Evolutionary conservation across 305 asterid species (phyloP), one percentile per base, ranked within the genome.

Genomic region (Fraxinus nigra): DNA sequence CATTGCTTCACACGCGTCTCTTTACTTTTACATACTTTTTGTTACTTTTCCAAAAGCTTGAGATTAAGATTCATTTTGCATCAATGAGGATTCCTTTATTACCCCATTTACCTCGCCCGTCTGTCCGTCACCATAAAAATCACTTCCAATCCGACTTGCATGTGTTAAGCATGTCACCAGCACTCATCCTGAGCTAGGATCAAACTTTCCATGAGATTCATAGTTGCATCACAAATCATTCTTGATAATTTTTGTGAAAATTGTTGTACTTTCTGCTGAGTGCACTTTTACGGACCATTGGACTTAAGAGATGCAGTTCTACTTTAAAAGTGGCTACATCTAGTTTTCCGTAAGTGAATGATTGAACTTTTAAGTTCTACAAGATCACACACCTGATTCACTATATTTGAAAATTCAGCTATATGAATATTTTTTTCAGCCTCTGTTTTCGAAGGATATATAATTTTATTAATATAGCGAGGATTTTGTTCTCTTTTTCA

Each of bases 401-500:
- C 26, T 20, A 18, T 79, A 67, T 54, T 56, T 54, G 75, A 63
- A 34, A 20, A 51, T 77, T 35, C 61, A 34, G 75, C 56, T 37
- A 33, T 56, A 35, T 63, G 56, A n/a, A 56, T 51, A 38, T 81
- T 46, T 79, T 37, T 77, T 75, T 3, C 35, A 65, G n/a, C 43
- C 26, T 65, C 22, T 54, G 10, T 26, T 72, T 65, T 80, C 72
- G 24, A 26, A 24, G 37, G 59, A 54, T 37, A 13, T 77, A 75
- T 54, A 61, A 14, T 81, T 32, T 32, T 67, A 75, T 56, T 84
- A 59, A 77, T 77, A 80, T 35, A 30, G 78, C 43, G 51, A 80
- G 59, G 28, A 33, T 67, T 26, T 85, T 48, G 48, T 80, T 73
- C 70, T 78, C 48, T 76, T 59, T 76, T 83, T n/a, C 92, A 94